A percentile compares a stretch with the other conserved stretches of the same genome.
phyloP scores from a whole-genome alignment of 2,329 filamentous ascomycete genomes.

The Plenodomus lindquistii region DNA sequence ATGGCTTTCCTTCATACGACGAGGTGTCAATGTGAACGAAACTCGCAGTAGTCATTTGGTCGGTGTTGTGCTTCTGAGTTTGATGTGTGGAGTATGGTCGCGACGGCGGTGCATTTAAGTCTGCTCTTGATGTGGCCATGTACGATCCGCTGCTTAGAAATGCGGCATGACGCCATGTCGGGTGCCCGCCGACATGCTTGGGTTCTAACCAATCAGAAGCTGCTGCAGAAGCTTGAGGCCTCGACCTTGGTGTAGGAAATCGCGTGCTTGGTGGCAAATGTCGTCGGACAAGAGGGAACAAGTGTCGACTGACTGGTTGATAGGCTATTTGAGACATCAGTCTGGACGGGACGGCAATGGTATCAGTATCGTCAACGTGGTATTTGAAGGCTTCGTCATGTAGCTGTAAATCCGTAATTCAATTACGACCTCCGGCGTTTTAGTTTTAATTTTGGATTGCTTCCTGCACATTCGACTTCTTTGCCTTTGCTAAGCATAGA shows the following conservation, averaged over 20 bases:
- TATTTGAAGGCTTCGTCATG: too few relatives aligned
- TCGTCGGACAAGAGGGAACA: background rate
- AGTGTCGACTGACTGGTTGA: too few relatives aligned
- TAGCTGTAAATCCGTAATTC: too few relatives aligned
- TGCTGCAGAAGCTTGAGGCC: background rate
- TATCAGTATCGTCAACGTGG: too few relatives aligned
- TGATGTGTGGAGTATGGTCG: background rate
- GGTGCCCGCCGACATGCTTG: slow-evolving; percentile 13
- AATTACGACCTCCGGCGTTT: too few relatives aligned
- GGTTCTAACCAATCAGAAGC: slow-evolving; percentile 19
- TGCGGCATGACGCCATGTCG: slow-evolving; percentile 26
- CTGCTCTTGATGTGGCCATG: slow-evolving; percentile 6
- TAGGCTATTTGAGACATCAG: too few relatives aligned
- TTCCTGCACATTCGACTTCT: too few relatives aligned
- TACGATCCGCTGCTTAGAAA: slow-evolving; percentile 30
- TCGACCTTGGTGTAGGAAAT: background rate
- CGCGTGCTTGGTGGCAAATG: slow-evolving; percentile 7
- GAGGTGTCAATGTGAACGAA: slow-evolving; percentile 66
- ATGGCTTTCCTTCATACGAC: slow-evolving; percentile 59
- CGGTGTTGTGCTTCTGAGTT: background rate
- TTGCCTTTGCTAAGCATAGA: too few relatives aligned
- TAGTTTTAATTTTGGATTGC: too few relatives aligned
- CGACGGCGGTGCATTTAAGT: slow-evolving; percentile 7
- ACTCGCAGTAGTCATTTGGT: slow-evolving; percentile 59
- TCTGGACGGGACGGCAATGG: too few relatives aligned